These are phyloP conservation scores for Pistacia integerrima DNA, from an alignment of 345 rosid genomes.

Conservation along the genomic window DNA sequence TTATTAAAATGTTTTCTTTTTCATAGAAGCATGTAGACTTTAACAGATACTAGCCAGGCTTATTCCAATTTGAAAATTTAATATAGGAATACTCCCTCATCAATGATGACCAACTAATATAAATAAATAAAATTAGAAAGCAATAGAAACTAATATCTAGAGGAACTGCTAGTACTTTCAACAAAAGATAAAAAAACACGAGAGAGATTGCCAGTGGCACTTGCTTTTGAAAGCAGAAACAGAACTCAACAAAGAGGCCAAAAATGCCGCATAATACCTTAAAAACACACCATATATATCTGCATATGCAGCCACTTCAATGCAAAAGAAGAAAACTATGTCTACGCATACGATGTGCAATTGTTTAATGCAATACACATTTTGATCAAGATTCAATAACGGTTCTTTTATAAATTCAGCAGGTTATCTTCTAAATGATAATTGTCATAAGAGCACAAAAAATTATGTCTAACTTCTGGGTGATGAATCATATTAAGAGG, in stretches of 20 bases:
- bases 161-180: background rate
- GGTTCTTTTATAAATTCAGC: background rate
- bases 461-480: background rate
- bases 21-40: background rate
- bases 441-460: background rate
- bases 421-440: background rate
- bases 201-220: no score
- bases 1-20: background rate
- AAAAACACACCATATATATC: no score
- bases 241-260: background rate
- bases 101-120: background rate
- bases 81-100: background rate
- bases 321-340: background rate
- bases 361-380: background rate
- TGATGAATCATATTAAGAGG: background rate
- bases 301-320: no score
- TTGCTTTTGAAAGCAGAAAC: background rate
- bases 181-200: background rate
- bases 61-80: background rate
- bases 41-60: background rate
- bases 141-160: background rate
- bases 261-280: background rate
- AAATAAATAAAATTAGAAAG: no score
- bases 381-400: background rate
- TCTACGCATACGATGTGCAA: background rate